phyloP scores from a whole-genome alignment of 2,329 filamentous ascomycete genomes.

The Exophiala oligosperma region DNA sequence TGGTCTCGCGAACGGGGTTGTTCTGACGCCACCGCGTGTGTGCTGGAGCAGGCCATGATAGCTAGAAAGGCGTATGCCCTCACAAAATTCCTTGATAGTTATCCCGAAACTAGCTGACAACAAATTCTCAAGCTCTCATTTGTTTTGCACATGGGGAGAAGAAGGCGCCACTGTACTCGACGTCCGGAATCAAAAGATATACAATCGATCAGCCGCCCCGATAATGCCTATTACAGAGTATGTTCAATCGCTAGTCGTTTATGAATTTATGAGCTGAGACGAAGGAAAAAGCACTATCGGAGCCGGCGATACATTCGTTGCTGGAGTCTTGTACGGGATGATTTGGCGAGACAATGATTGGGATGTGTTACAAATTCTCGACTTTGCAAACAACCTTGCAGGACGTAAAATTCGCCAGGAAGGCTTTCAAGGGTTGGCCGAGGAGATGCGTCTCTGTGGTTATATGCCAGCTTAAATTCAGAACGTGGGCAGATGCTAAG shows the following conservation, averaged over 20 bases:
- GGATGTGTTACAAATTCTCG: slow-evolving; percentile 51
- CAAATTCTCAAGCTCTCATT: slow-evolving; percentile 40
- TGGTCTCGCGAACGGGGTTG: slow-evolving; percentile 66
- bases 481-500: background rate
- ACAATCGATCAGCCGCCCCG: slow-evolving; percentile 44
- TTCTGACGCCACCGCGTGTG: slow-evolving; percentile 51
- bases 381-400: slow-evolving; percentile 66
- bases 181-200: slow-evolving; percentile 26
- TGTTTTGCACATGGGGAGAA: slow-evolving; percentile 62
- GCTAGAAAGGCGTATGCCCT: slow-evolving; percentile 48
- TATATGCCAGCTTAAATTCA: slow-evolving; percentile 4
- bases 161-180: slow-evolving; percentile 52
- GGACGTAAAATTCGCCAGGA: slow-evolving; percentile 67
- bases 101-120: background rate
- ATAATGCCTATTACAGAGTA: slow-evolving; percentile 59
- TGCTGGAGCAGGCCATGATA: slow-evolving; percentile 46
- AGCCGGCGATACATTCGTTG: slow-evolving; percentile 74
- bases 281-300: slow-evolving; percentile 54
- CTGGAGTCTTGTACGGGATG: slow-evolving; percentile 66
- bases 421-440: slow-evolving; percentile 52
- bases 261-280: background rate
- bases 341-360: slow-evolving; percentile 52
- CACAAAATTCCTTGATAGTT: too few species aligned
- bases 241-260: slow-evolving; percentile 34
- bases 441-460: background rate